phyloP scores from a whole-genome alignment of 2,329 filamentous ascomycete genomes.

The Cadophora sp. region DNA sequence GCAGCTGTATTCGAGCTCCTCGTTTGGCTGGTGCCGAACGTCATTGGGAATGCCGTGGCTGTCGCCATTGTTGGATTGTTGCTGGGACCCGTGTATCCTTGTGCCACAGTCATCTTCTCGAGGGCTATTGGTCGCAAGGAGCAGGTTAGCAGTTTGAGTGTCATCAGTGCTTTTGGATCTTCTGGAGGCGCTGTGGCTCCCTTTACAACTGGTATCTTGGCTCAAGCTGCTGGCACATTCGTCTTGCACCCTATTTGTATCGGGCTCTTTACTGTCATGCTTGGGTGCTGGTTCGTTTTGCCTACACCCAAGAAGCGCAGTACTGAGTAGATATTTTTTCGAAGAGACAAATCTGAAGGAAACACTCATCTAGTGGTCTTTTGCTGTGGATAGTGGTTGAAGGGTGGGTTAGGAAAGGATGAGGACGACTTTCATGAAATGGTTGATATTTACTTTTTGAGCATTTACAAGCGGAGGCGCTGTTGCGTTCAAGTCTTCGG shows the following conservation, averaged over 20 bases:
- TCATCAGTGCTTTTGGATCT: slow-evolving; percentile 73
- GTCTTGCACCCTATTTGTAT: slow-evolving; percentile 66
- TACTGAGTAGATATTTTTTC: slow-evolving; percentile 54
- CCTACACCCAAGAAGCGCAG: slow-evolving; percentile 62
- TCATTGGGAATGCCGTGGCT: slow-evolving; percentile 73
- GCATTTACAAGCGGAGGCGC: slow-evolving; percentile 30
- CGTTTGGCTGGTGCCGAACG: slow-evolving; percentile 78
- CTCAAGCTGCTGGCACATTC: slow-evolving; percentile 54
- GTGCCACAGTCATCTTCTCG: slow-evolving; percentile 69
- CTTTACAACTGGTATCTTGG: slow-evolving; percentile 56
- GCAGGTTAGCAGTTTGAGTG: slow-evolving; percentile 68
- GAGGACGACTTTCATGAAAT: neutral
- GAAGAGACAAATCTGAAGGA: neutral
- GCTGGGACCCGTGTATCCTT: slow-evolving; percentile 82
- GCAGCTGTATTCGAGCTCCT: slow-evolving; percentile 75
- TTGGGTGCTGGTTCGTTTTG: slow-evolving; percentile 67
- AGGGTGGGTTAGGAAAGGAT: neutral
- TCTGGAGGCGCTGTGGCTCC: slow-evolving; percentile 71
- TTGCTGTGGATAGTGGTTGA: neutral
- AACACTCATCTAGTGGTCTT: neutral
- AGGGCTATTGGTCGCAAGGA: slow-evolving; percentile 63
- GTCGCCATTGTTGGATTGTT: slow-evolving; percentile 75
- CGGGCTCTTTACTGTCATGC: slow-evolving; percentile 68
- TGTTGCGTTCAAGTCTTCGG: slow-evolving; percentile 35
- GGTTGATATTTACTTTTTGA: slow-evolving; percentile 14